Conservation (phyloP, 495 filamentous ascomycete genomes). For the Talaromyces adpressus region DNA sequence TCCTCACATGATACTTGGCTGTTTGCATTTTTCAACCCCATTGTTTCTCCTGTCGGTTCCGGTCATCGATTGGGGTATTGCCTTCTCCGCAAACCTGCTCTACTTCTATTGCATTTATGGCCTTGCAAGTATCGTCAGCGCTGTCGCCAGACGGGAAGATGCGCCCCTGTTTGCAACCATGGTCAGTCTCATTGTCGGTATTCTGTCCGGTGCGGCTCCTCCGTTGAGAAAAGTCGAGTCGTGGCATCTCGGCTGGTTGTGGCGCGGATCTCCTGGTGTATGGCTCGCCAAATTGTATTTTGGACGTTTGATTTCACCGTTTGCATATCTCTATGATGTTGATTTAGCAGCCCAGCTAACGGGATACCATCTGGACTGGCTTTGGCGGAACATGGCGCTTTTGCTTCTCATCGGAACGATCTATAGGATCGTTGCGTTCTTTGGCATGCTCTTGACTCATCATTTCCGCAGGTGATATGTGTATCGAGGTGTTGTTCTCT, state of each 20-base stretch:
- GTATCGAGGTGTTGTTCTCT: not conserved
- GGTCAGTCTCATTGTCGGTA: constrained; percentile 37
- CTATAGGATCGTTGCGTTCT: not conserved
- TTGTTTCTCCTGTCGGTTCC: constrained; percentile 44
- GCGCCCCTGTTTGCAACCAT: constrained; percentile 43
- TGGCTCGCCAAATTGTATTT: constrained; percentile 55
- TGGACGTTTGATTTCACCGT: constrained; percentile 35
- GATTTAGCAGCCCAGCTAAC: not conserved
- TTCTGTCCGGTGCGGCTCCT: constrained; percentile 43
- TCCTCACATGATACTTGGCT: constrained; percentile 41
- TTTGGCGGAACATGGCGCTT: constrained; percentile 3
- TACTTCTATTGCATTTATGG: constrained; percentile 56
- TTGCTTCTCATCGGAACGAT: constrained; percentile 5
- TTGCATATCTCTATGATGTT: constrained; percentile 28
- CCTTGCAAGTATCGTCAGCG: constrained; percentile 41
- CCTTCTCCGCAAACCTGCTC: constrained; percentile 40
- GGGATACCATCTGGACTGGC: constrained; percentile 3
- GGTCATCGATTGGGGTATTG: constrained; percentile 33
- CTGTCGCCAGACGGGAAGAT: constrained; percentile 40
- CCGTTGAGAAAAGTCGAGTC: constrained; percentile 34
- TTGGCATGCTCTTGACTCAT: not conserved
- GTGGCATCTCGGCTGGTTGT: constrained; percentile 52
- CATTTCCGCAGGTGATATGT: not conserved
- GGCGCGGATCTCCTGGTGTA: constrained; percentile 43
- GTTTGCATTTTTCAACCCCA: constrained; percentile 47